Evolutionary conservation across 164 flowering plant species (phyloP).

Genomic region (Sextonia rubra): DNA sequence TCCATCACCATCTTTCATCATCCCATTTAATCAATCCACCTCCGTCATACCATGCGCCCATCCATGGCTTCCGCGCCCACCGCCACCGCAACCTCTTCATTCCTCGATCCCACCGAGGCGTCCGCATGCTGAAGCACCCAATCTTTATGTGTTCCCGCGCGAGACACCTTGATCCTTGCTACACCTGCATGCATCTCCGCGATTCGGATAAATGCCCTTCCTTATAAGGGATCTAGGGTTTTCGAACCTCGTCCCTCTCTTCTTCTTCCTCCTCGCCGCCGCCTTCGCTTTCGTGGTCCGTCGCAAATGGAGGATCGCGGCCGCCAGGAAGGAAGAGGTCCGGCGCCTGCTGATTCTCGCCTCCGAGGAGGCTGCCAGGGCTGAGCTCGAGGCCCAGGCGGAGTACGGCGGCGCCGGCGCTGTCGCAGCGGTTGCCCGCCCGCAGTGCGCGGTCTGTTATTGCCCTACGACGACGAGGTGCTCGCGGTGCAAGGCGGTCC

Average conservation of each 20-base stretch:
- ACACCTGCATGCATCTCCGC: background rate
- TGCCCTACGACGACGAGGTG: constrained; percentile 68
- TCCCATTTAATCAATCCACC: too few relatives aligned
- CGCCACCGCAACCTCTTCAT: background rate
- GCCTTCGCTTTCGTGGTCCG: constrained; percentile 29
- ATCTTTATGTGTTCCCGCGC: constrained; percentile 1
- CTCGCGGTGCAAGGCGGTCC: constrained; percentile 61
- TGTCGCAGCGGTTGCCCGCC: constrained; percentile 1
- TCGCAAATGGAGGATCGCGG: constrained; percentile 53
- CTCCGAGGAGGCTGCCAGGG: constrained; percentile 59
- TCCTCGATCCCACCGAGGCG: too few relatives aligned
- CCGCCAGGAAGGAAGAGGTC: constrained; percentile 58
- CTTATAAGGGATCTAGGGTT: constrained; percentile 59
- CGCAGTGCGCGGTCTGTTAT: constrained; percentile 55
- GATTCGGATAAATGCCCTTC: constrained; percentile 50
- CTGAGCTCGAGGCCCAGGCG: constrained; percentile 49
- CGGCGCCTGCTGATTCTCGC: constrained; percentile 51
- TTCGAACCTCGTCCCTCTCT: constrained; percentile 28
- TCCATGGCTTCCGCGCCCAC: background rate
- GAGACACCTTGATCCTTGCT: background rate
- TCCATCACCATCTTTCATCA: background rate
- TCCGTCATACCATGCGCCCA: background rate
- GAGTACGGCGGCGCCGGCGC: constrained; percentile 17
- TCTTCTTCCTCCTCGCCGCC: constrained; percentile 23
- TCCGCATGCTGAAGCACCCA: background rate